These are phyloP conservation scores for Ophiostoma triangulosporum DNA, from an alignment of 2,329 filamentous ascomycete species.

Conservation along the genomic window DNA sequence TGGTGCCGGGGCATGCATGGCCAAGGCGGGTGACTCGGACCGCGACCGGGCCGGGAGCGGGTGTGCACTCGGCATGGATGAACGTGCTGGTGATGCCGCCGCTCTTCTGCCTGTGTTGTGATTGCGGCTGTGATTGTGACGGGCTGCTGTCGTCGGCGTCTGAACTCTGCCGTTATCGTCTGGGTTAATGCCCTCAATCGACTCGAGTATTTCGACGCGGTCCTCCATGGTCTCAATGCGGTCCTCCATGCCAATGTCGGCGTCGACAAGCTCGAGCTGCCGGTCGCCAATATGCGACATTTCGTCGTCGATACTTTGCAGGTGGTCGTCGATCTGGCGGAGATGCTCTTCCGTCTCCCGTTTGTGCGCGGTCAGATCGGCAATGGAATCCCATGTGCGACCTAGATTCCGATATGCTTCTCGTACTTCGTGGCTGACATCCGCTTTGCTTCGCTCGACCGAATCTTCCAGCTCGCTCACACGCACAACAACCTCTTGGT, in stretches of 20 bases:
- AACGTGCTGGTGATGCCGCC: background rate
- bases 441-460: slow-evolving; percentile 37
- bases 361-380: slow-evolving; percentile 28
- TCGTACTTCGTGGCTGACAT: slow-evolving; percentile 38
- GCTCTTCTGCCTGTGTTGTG: background rate
- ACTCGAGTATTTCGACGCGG: slow-evolving; percentile 18
- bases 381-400: slow-evolving; percentile 39
- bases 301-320: slow-evolving; percentile 27
- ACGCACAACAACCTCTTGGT: slow-evolving; percentile 27
- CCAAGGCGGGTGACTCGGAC: background rate
- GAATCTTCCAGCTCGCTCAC: slow-evolving; percentile 39
- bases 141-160: slow-evolving; percentile 9
- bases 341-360: slow-evolving; percentile 25
- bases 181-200: background rate
- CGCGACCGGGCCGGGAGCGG: background rate
- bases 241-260: slow-evolving; percentile 39
- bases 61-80: background rate
- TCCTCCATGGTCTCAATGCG: slow-evolving; percentile 35
- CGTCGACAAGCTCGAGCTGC: slow-evolving; percentile 36
- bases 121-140: no score
- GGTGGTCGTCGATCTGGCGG: slow-evolving; percentile 26
- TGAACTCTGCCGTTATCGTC: background rate
- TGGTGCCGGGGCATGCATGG: slow-evolving; percentile 8
- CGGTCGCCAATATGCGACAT: slow-evolving; percentile 33
- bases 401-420: slow-evolving; percentile 41